Evolutionary conservation across 2,329 filamentous ascomycete genomes (phyloP).

Genomic region (Aspergillus terreus): DNA sequence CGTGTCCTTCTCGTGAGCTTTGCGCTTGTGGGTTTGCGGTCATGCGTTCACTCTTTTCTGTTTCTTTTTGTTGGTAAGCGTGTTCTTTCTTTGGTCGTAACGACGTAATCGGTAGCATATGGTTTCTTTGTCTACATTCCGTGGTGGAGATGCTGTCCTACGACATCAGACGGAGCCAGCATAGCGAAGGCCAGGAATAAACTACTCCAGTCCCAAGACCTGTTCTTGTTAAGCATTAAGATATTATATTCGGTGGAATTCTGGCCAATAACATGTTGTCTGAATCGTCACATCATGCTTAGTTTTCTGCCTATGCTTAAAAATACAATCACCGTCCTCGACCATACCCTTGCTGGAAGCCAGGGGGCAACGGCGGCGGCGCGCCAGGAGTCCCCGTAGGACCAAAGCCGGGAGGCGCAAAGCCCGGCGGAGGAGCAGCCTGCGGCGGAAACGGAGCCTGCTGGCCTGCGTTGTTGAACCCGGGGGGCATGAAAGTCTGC

Average conservation of each 20-base stretch:
- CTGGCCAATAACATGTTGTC: too few relatives aligned
- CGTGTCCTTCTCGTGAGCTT: conserved; percentile 73
- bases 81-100: too few relatives aligned
- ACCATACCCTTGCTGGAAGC: conserved; percentile 42
- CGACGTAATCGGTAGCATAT: too few relatives aligned
- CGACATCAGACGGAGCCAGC: too few relatives aligned
- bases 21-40: not conserved
- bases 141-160: too few relatives aligned
- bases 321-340: conserved; percentile 29
- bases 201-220: too few relatives aligned
- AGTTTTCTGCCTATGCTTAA: not conserved
- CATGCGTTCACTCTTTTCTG: not conserved
- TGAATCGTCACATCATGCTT: conserved; percentile 11
- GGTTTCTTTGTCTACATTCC: too few relatives aligned
- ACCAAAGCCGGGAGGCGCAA: conserved; percentile 49
- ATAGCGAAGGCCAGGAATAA: too few relatives aligned
- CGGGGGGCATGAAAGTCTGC: conserved; percentile 38
- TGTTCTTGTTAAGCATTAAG: too few relatives aligned
- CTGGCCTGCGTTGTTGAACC: conserved; percentile 33
- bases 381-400: conserved; percentile 24
- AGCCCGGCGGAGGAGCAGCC: conserved; percentile 48
- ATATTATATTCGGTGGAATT: too few relatives aligned
- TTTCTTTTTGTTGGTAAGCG: not conserved
- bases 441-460: conserved; percentile 30
- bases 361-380: conserved; percentile 37